These are phyloP conservation scores for Fusarium domesticum DNA, from an alignment of 2,329 filamentous ascomycete species.

Conservation along the genomic window DNA sequence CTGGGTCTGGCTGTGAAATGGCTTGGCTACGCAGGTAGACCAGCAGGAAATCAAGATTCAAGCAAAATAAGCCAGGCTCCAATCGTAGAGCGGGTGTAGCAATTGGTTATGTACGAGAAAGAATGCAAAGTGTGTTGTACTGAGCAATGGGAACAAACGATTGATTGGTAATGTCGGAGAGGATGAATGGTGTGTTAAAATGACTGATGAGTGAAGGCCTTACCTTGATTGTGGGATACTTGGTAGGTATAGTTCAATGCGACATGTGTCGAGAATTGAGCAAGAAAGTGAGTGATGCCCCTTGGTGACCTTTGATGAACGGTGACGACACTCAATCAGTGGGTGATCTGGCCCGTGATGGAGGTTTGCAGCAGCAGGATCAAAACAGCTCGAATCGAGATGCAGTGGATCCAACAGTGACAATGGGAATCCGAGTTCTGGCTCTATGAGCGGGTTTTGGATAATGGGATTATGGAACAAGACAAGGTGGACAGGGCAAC, in stretches of 20 bases:
- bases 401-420: constrained; percentile 27
- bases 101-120: background rate
- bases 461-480: constrained; percentile 17
- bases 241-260: background rate
- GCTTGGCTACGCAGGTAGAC: constrained; percentile 1
- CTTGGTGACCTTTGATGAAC: background rate
- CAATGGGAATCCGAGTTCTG: constrained; percentile 13
- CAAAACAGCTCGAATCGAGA: constrained; percentile 13
- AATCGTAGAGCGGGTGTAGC: background rate
- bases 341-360: constrained; percentile 3
- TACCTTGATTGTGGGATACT: background rate
- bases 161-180: background rate
- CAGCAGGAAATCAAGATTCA: constrained; percentile 3
- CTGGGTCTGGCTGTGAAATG: constrained; percentile 5
- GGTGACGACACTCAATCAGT: constrained; percentile 19
- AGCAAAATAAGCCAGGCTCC: background rate
- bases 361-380: constrained; percentile 10
- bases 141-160: background rate
- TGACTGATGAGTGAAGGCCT: background rate
- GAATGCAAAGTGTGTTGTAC: background rate
- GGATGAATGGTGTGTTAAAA: background rate
- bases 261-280: background rate
- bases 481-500: constrained; percentile 19
- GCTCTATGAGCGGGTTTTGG: constrained; percentile 14
- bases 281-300: background rate